Percentiles rank a stretch among this genome's conserved stretches.
These are phyloP conservation scores for Trichosporon coremiiforme DNA, from an alignment of 1,284 basidiomycete genomes.

Conservation along the genomic window DNA sequence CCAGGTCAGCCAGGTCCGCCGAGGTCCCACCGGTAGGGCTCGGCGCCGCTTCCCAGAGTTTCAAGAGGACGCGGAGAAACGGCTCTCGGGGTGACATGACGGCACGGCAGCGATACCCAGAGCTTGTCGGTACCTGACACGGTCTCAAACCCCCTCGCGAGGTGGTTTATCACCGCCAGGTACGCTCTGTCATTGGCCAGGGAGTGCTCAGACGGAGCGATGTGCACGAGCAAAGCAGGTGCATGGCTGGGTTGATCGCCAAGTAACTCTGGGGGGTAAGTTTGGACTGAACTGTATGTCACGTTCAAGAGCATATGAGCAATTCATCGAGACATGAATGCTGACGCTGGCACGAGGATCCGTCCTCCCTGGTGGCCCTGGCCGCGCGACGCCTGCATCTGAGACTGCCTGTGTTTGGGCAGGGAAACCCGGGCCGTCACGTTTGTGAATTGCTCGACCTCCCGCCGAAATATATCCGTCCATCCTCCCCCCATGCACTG, in stretches of 20 bases:
- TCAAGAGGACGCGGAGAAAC: not conserved
- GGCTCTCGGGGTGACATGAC: conserved; percentile 2
- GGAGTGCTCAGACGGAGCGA: not conserved
- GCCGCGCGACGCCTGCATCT: not conserved
- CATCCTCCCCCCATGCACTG: not conserved
- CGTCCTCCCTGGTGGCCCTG: not conserved
- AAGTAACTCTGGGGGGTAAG: not conserved
- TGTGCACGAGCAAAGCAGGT: not conserved
- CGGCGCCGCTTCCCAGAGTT: conserved; percentile 13
- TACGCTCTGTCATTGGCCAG: not conserved
- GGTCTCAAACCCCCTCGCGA: conserved; percentile 12
- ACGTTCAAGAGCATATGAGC: conserved; percentile 5
- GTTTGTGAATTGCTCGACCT: not conserved
- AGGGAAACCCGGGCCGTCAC: not conserved
- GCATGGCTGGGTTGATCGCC: not conserved
- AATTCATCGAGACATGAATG: not conserved
- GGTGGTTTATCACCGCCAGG: conserved; percentile 9
- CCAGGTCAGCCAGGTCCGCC: not conserved
- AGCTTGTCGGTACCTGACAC: conserved; percentile 12
- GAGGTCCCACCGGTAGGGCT: conserved; percentile 2
- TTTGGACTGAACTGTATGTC: conserved; percentile 10
- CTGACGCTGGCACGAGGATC: not conserved
- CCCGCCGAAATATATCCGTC: conserved; percentile 5
- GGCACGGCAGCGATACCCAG: not conserved
- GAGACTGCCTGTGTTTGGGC: not conserved